Evolutionary conservation across 2,329 filamentous ascomycete genomes (phyloP).

Genomic region (Fusarium sp.): DNA sequence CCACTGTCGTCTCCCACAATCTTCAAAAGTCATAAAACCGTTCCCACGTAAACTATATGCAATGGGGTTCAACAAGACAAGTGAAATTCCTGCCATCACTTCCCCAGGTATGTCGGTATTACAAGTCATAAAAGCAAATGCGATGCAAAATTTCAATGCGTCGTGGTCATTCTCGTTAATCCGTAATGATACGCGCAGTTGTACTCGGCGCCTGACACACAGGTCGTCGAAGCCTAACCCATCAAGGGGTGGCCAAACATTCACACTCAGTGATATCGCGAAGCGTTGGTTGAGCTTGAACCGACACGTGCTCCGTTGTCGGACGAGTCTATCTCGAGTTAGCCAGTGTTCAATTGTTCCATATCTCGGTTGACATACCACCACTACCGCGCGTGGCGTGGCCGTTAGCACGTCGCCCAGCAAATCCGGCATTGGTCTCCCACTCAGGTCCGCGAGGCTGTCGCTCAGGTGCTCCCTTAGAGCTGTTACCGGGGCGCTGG

Average conservation of each 20-base stretch:
- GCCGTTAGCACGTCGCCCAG: conserved; percentile 65
- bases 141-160: conserved; percentile 41
- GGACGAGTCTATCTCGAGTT: conserved; percentile 51
- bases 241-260: not conserved
- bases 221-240: conserved; percentile 10
- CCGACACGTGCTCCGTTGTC: conserved; percentile 54
- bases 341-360: conserved; percentile 2
- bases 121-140: conserved; percentile 51
- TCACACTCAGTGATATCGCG: conserved; percentile 50
- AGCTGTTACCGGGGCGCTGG: conserved; percentile 61
- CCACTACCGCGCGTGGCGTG: conserved; percentile 71
- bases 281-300: conserved; percentile 47
- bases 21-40: conserved; percentile 42
- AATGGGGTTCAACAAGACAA: conserved; percentile 36
- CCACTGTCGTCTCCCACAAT: conserved; percentile 25
- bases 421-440: conserved; percentile 65
- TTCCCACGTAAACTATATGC: conserved; percentile 46
- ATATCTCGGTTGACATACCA: conserved; percentile 56
- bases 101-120: conserved; percentile 47
- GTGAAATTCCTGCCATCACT: conserved; percentile 25
- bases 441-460: conserved; percentile 73
- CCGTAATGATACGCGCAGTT: conserved; percentile 33
- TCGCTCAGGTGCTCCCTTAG: conserved; percentile 63
- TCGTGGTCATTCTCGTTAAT: conserved; percentile 42
- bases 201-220: conserved; percentile 3